Conservation (phyloP, 345 rosid genomes). For the Brassica juncea region DNA sequence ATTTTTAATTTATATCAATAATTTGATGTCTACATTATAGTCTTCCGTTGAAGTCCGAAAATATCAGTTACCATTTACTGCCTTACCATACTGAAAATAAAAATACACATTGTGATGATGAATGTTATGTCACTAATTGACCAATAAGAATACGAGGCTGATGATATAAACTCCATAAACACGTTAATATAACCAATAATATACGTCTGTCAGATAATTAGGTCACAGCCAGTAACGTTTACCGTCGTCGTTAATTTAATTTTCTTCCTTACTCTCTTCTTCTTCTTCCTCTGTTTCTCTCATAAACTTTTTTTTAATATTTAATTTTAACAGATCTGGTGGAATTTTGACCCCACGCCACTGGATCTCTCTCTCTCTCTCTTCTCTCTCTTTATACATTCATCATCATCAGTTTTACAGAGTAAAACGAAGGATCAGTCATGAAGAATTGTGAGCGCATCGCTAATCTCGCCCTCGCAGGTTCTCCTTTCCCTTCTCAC, state of each 20-base stretch:
- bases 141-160: conserved; percentile 17
- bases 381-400: conserved; percentile 13
- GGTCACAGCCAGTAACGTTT: conserved; percentile 26
- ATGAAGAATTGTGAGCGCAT: conserved; percentile 82
- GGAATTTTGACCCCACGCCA: conserved; percentile 38
- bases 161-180: conserved; percentile 30
- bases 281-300: conserved; percentile 8
- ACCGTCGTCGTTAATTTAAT: conserved; percentile 22
- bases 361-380: conserved; percentile 30
- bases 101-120: background rate
- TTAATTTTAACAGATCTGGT: conserved; percentile 32
- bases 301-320: background rate
- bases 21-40: background rate
- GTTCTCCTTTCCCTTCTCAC: conserved; percentile 38
- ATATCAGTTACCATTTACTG: conserved; percentile 9
- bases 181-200: conserved; percentile 19
- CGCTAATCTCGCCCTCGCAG: conserved; percentile 83
- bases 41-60: background rate
- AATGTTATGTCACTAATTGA: background rate
- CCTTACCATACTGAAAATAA: background rate
- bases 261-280: conserved; percentile 19
- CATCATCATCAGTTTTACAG: conserved; percentile 1
- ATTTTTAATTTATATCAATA: background rate
- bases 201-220: conserved; percentile 15
- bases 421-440: conserved; percentile 25